Conservation (phyloP, 495 filamentous ascomycete genomes). For the Collariella sp. region DNA sequence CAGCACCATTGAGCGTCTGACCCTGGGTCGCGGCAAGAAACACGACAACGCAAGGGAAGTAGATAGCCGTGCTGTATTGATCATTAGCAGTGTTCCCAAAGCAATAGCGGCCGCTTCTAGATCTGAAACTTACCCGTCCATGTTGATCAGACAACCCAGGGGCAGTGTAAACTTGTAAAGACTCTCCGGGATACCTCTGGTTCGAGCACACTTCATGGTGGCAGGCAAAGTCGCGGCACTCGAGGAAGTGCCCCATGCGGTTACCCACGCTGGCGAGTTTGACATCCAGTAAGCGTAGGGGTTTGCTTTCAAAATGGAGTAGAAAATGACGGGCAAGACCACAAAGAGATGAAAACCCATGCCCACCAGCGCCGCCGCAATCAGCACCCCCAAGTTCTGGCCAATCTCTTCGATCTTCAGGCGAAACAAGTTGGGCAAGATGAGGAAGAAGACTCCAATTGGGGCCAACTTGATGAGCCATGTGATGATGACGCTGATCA, state of each 20-base stretch:
- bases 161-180: constrained; percentile 24
- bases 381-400: constrained; percentile 26
- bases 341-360: constrained; percentile 27
- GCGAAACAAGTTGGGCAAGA: constrained; percentile 27
- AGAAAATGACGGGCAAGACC: constrained; percentile 23
- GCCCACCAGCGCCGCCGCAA: constrained; percentile 17
- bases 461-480: constrained; percentile 28
- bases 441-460: constrained; percentile 31
- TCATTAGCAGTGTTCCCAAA: too few relatives aligned
- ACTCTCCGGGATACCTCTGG: constrained; percentile 13
- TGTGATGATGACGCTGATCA: constrained; percentile 27
- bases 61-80: constrained; percentile 24
- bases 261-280: constrained; percentile 23
- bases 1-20: constrained; percentile 14
- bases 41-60: constrained; percentile 26
- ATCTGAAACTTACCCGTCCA: constrained; percentile 26
- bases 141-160: constrained; percentile 27
- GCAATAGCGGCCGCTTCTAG: too few relatives aligned
- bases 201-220: constrained; percentile 16
- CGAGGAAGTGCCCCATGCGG: constrained; percentile 26
- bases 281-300: constrained; percentile 25
- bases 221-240: constrained; percentile 24
- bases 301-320: constrained; percentile 16
- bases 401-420: constrained; percentile 25
- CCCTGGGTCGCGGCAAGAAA: constrained; percentile 29